Base-by-base conservation (phyloP, 1,284 basidiomycete species). In the Irpex lacteus region DNA sequence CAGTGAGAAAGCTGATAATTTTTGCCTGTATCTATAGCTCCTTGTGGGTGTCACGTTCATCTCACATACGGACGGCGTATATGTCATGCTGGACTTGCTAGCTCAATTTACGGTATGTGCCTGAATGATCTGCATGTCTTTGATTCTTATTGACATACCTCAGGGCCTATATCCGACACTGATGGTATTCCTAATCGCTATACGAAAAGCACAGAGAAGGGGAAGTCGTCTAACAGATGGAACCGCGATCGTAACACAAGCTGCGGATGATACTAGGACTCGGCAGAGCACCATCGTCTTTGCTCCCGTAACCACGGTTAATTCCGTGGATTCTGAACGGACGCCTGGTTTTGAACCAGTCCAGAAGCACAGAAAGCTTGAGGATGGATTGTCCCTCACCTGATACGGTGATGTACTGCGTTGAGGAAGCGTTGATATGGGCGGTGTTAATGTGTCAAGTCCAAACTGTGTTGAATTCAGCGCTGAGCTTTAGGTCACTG, bases 91-190 rank as follows among this genome's bases (percentile, higher is more conserved):
- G 18, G 59, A 60, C 36, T 21, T 60, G 19, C n/a, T 60, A 2
- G 59, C 59, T 6, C 59, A 60, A 32, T 60, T 60, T 47, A 60
- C 59, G 6, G 59, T 60, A 18, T 13, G 59, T 34, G 9, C 40
- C 18, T 47, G 36, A 7, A 44, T 59, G 37, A 40, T 47, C 15
- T 59, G 9, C 36, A 18, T 32, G 58, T 8, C 32, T 18, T 4
- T 19, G 40, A 54, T 11, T 19, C 11, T 13, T 54, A 2, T 19
- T 54, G 9, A 19, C 19, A 54, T 21, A 19, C 26, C 18, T 8
- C 59, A 60, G 59, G 59, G 59, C 59, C 36, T 60, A 13, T 60
- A 60, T 47, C 59, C 59, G 3, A 60, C 59, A 18, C 49, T 60
- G 38, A 60, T 60, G 11, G 21, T 60, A n/a, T 32, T 60, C 49